Evolutionary conservation across 1,284 basidiomycete species (phyloP), one percentile per base, ranked within the genome.

Genomic region (Testicularia cyperi): DNA sequence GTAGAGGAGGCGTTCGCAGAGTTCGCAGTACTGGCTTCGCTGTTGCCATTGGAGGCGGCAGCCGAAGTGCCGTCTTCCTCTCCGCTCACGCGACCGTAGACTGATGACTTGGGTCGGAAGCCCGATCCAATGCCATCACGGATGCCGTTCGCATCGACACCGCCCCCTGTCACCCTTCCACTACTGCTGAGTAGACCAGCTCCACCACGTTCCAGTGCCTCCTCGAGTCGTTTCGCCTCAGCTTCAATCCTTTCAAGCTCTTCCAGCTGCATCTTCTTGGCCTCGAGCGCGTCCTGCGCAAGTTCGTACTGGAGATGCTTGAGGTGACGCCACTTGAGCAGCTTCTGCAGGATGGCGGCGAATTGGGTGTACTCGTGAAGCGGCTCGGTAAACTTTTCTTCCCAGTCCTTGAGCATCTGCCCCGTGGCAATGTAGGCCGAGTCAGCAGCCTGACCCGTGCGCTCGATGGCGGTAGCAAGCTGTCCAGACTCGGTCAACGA

Each of bases 291-390:
- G 72, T 97, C 94, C 75, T 92, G 88, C 0, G 94, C 94, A 82
- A 95, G 87, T 79, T 98, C 95, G 71, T 88, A 92, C 77, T 99
- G 95, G 9, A 94, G 88, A 66, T 99, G 92, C 79, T 98, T 98
- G 78, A 94, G 90, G 77, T 98, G 95, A 23, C 95, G 86, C 79
- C 95, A 99, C 1, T 85, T 85, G 38, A 99, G 84, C 18, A 97
- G 80, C 71, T 88, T 88, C 80, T 90, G 92, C 79, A 99, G 95
- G 68, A 97, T 92, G 10, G 83, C 81, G 7, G 89, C 91, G 74
- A 97, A 99, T 77, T 98, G 94, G 27, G 86, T 82, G 78, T 98
- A 98, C 74, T 96, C 92, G 71, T 95, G 88, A 38, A 98, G 78
- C 3, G 95, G 95, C 76, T 99, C 95, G 13, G 90, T 90, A 81